Percentiles rank a stretch among this genome's conserved stretches.
Evolutionary conservation across 805 yeast species (phyloP).

Genomic region (Scheffersomyces lignosus): DNA sequence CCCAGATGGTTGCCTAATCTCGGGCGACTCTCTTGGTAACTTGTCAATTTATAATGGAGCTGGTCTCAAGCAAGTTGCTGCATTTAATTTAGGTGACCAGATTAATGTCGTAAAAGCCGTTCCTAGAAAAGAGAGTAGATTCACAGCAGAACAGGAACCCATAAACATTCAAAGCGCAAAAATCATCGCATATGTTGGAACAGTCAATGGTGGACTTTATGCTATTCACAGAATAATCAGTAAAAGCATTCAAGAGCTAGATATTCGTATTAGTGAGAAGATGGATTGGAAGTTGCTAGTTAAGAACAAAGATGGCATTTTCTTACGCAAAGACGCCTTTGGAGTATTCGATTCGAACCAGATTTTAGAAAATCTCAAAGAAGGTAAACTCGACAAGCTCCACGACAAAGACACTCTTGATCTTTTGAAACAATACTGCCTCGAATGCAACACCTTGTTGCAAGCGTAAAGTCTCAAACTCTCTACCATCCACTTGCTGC

Average conservation of each 20-base stretch:
- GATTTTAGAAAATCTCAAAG: too few species aligned
- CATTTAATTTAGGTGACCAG: slow-evolving; percentile 28
- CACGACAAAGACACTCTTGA: too few species aligned
- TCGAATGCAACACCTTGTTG: too few species aligned
- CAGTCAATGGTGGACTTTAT: slow-evolving; percentile 29
- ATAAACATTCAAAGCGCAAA: slow-evolving; percentile 1
- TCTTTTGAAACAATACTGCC: too few species aligned
- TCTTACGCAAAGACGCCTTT: not conserved
- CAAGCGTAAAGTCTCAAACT: too few species aligned
- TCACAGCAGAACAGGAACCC: not conserved
- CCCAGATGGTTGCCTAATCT: slow-evolving; percentile 8
- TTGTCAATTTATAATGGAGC: slow-evolving; percentile 10
- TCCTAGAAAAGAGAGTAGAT: not conserved
- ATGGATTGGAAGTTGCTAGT: not conserved
- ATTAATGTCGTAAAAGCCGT: slow-evolving; percentile 21
- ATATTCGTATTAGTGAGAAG: too few species aligned
- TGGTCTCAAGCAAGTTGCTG: slow-evolving; percentile 9
- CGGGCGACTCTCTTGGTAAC: slow-evolving; percentile 34
- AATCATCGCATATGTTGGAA: slow-evolving; percentile 21
- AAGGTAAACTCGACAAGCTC: too few species aligned
- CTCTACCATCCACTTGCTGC: too few species aligned
- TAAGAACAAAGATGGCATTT: not conserved
- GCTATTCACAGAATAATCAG: slow-evolving; percentile 2
- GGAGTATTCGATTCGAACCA: slow-evolving; percentile 10
- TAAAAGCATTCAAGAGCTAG: too few species aligned